Percentiles rank a stretch among this genome's conserved stretches.
Evolutionary conservation across 1,139 yeast species (phyloP).

Genomic region (Scheffersomyces segobiensis): DNA sequence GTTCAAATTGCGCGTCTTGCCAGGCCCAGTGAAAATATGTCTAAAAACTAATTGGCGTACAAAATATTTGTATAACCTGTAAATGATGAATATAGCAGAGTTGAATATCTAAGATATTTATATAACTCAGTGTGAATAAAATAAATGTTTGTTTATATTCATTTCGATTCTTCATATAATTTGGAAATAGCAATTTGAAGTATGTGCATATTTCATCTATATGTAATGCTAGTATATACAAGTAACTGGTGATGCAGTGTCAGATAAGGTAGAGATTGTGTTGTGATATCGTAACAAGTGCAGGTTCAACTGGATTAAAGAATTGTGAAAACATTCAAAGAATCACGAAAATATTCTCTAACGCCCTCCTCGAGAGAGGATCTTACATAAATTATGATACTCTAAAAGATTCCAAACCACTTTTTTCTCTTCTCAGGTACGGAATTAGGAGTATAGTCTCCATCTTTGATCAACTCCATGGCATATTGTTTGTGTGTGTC

Average conservation of each 20-base stretch:
- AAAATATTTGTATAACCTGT: background rate
- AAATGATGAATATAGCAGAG: background rate
- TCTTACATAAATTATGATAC: background rate
- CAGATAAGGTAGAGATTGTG: background rate
- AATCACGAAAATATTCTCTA: background rate
- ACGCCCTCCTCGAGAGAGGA: background rate
- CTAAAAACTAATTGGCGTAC: background rate
- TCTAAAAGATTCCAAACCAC: conserved; percentile 37
- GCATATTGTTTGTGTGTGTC: conserved; percentile 37
- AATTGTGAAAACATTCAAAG: background rate
- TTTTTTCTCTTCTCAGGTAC: conserved; percentile 21
- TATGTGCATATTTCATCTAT: background rate
- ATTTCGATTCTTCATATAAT: background rate
- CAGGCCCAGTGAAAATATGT: background rate
- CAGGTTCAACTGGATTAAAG: background rate
- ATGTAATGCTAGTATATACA: background rate
- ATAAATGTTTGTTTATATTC: background rate
- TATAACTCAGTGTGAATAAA: background rate
- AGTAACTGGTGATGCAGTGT: background rate
- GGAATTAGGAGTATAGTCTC: conserved; percentile 13
- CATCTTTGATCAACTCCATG: conserved; percentile 34
- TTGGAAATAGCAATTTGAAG: too few species aligned
- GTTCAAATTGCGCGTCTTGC: background rate
- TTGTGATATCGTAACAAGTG: background rate
- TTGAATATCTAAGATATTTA: background rate